Conservation (phyloP, 2,329 filamentous ascomycete species). For the Beauveria sp. region DNA sequence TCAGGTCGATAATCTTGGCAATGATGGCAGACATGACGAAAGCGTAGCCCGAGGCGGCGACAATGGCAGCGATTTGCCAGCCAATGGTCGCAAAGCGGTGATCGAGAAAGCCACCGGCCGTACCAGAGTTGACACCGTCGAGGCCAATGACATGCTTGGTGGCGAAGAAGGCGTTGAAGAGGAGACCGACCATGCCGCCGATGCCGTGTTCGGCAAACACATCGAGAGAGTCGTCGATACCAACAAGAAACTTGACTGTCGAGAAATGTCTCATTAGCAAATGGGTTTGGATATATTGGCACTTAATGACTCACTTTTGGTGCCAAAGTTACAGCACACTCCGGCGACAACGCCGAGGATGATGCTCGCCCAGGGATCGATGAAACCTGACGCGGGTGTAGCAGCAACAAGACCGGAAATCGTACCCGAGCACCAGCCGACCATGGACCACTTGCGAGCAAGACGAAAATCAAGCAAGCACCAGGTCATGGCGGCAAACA, state of each 20-base stretch:
- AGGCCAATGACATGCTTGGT: constrained; percentile 64
- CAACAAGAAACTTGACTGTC: constrained; percentile 51
- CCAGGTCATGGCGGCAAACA: constrained; percentile 90
- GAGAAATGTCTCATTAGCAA: constrained; percentile 12
- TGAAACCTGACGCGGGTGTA: constrained; percentile 61
- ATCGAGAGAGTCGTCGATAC: constrained; percentile 64
- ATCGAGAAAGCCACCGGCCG: constrained; percentile 64
- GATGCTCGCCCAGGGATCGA: constrained; percentile 60
- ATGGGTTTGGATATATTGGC: neutral
- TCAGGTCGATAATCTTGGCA: constrained; percentile 65
- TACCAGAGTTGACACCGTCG: constrained; percentile 65
- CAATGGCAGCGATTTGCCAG: constrained; percentile 72
- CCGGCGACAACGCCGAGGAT: constrained; percentile 60
- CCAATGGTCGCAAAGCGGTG: constrained; percentile 68
- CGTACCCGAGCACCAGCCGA: constrained; percentile 64
- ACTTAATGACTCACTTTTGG: constrained; percentile 37
- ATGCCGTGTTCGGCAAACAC: constrained; percentile 65
- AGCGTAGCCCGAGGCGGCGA: constrained; percentile 57
- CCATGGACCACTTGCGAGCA: constrained; percentile 84
- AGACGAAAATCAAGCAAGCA: constrained; percentile 92
- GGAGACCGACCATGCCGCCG: constrained; percentile 59
- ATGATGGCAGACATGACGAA: constrained; percentile 69
- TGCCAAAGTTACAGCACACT: constrained; percentile 59
- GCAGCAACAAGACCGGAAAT: constrained; percentile 65
- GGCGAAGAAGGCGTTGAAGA: constrained; percentile 69